Evolutionary conservation across 768 basidiomycete genomes (phyloP).

Genomic region (Suillus occidentalis): DNA sequence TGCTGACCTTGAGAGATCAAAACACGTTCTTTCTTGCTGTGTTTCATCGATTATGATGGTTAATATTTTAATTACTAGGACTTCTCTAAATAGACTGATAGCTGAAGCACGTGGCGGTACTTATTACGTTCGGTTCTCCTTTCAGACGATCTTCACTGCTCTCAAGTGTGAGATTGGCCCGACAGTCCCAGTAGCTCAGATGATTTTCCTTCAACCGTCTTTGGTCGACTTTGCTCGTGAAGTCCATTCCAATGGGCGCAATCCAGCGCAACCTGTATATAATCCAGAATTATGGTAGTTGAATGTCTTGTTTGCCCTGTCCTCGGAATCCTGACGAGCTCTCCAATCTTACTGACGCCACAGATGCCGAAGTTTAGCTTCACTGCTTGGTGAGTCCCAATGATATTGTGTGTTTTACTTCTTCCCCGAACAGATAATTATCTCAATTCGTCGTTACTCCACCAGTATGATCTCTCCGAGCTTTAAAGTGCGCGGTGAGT

Average conservation of each 20-base stretch:
- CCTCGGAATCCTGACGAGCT: neutral
- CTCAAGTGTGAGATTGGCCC: neutral
- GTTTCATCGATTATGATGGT: neutral
- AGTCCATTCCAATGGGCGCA: neutral
- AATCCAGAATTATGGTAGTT: neutral
- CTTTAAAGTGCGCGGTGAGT: neutral
- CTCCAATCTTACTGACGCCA: neutral
- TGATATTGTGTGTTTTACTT: neutral
- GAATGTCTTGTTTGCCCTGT: neutral
- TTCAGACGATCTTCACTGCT: neutral
- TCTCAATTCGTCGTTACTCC: neutral
- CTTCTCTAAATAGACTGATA: neutral
- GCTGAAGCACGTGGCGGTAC: neutral
- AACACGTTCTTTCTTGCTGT: constrained; percentile 1
- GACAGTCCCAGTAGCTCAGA: neutral
- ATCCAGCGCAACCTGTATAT: neutral
- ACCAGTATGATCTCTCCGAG: too few species aligned
- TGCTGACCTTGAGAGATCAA: constrained; percentile 5
- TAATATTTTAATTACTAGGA: neutral
- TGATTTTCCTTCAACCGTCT: neutral
- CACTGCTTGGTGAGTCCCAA: neutral
- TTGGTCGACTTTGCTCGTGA: neutral
- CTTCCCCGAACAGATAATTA: neutral
- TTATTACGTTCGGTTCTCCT: neutral
- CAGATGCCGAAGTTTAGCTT: neutral